These are phyloP conservation scores for Tulasnella sp. DNA, from an alignment of 768 basidiomycete genomes.

Conservation along the genomic window DNA sequence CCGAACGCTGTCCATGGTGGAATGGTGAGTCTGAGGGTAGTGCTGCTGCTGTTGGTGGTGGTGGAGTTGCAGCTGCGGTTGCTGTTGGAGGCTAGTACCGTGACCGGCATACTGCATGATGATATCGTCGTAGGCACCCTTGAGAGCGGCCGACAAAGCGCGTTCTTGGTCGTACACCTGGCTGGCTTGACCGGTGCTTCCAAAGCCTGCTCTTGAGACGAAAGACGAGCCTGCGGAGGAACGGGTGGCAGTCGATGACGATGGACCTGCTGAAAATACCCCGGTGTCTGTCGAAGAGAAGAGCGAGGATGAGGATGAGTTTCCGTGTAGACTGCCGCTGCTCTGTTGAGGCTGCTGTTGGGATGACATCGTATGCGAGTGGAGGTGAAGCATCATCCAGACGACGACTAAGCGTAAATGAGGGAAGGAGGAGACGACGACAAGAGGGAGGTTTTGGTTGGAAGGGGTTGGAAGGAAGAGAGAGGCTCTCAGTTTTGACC, in stretches of 20 bases:
- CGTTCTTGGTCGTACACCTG: conserved; percentile 8
- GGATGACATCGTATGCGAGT: background rate
- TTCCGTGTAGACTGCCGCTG: background rate
- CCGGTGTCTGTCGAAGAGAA: background rate
- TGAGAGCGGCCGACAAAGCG: conserved; percentile 11
- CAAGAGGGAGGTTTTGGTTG: background rate
- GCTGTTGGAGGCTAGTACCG: background rate
- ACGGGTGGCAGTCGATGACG: background rate
- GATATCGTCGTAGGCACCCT: background rate
- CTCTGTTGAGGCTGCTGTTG: background rate
- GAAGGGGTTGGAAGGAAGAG: background rate
- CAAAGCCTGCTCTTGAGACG: background rate
- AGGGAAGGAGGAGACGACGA: background rate
- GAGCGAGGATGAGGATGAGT: background rate
- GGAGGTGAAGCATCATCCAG: background rate
- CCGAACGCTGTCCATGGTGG: background rate
- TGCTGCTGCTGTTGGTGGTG: background rate
- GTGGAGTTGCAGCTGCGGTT: background rate
- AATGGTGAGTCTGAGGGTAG: background rate
- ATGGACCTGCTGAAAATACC: background rate
- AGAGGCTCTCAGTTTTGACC: background rate
- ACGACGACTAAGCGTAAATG: background rate
- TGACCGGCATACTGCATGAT: background rate
- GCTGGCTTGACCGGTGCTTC: background rate
- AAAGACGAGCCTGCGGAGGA: conserved; percentile 10